These are phyloP conservation scores for Rickenella mellea DNA, from an alignment of 768 basidiomycete genomes.

Conservation along the genomic window DNA sequence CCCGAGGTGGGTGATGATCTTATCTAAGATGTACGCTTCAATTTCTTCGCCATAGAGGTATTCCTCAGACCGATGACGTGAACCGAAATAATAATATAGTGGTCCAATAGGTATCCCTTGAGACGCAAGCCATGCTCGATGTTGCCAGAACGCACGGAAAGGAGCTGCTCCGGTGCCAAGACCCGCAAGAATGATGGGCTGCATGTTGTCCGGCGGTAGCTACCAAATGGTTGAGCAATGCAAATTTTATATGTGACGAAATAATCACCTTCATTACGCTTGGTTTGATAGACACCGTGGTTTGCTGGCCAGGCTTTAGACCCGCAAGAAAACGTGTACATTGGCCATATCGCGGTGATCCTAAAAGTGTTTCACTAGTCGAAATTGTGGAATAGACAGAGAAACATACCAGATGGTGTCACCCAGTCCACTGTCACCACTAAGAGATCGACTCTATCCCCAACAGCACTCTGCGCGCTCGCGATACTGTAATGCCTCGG, in stretches of 20 bases:
- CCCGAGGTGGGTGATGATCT: slow-evolving; percentile 81
- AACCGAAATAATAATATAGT: slow-evolving; percentile 97
- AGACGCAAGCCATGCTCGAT: slow-evolving; percentile 74
- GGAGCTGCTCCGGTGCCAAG: slow-evolving; percentile 97
- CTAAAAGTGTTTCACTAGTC: slow-evolving; percentile 27
- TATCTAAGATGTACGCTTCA: slow-evolving; percentile 83
- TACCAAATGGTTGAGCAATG: slow-evolving; percentile 17
- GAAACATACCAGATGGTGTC: slow-evolving; percentile 63
- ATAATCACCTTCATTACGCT: slow-evolving; percentile 89
- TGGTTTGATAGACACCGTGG: slow-evolving; percentile 96
- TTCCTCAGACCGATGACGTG: slow-evolving; percentile 89
- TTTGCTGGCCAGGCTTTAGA: slow-evolving; percentile 79
- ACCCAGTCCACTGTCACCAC: slow-evolving; percentile 96
- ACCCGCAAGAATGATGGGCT: slow-evolving; percentile 97
- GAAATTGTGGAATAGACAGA: neutral
- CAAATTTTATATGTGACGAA: neutral
- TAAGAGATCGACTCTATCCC: slow-evolving; percentile 86
- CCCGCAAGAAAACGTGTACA: slow-evolving; percentile 91
- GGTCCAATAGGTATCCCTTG: slow-evolving; percentile 82
- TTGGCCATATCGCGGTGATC: slow-evolving; percentile 76
- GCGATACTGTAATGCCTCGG: slow-evolving; percentile 98
- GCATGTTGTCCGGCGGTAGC: slow-evolving; percentile 75
- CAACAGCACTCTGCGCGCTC: slow-evolving; percentile 89
- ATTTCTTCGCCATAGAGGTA: slow-evolving; percentile 97
- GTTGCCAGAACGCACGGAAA: slow-evolving; percentile 98